Conservation (phyloP, 129 eudicot species). For the Sambucus nigra region DNA sequence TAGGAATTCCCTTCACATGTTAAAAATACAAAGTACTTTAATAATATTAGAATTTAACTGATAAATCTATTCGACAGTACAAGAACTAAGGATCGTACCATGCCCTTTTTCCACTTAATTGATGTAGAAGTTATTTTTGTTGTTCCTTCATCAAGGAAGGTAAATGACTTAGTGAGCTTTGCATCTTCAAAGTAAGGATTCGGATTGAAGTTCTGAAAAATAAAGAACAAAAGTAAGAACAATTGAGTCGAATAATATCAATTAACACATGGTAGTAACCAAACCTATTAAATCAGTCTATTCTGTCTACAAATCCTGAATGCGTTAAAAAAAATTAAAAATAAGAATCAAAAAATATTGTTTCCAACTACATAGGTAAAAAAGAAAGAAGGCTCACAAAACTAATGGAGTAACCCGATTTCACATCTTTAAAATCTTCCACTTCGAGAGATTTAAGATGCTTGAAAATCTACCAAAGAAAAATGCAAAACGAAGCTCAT, state of each 20-base stretch:
- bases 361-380: neutral
- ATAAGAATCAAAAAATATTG: no score
- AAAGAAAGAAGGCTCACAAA: slow-evolving; percentile 52
- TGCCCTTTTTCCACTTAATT: slow-evolving; percentile 93
- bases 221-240: slow-evolving; percentile 1
- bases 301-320: neutral
- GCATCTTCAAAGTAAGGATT: slow-evolving; percentile 82
- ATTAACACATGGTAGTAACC: no score
- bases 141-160: slow-evolving; percentile 67
- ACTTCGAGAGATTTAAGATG: slow-evolving; percentile 72
- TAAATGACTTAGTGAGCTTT: slow-evolving; percentile 73
- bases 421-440: slow-evolving; percentile 81
- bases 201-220: slow-evolving; percentile 54
- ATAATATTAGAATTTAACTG: neutral
- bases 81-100: slow-evolving; percentile 27
- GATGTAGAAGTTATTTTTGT: slow-evolving; percentile 75
- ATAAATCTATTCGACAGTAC: neutral
- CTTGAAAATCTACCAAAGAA: slow-evolving; percentile 63
- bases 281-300: neutral
- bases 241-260: no score
- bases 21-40: neutral
- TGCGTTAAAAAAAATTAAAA: neutral
- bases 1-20: slow-evolving; percentile 50
- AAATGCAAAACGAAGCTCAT: slow-evolving; percentile 4
- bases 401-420: slow-evolving; percentile 82